phyloP scores from a whole-genome alignment of 495 filamentous ascomycete genomes.

The Penicillium daleae region DNA sequence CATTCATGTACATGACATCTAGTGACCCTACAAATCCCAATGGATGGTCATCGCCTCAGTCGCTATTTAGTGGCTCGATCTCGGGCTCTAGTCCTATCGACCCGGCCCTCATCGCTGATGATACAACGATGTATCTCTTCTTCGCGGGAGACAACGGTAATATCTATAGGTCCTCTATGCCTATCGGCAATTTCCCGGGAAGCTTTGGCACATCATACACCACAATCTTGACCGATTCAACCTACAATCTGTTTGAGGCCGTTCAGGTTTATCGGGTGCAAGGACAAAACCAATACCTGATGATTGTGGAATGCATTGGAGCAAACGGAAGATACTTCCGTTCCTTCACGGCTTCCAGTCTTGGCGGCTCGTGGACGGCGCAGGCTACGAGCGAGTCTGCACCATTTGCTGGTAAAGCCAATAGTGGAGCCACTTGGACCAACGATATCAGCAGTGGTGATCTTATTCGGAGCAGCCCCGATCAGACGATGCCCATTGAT shows the following conservation, averaged over 20 bases:
- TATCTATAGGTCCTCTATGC: conserved; percentile 63
- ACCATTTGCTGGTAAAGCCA: conserved; percentile 64
- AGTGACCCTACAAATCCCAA: conserved; percentile 58
- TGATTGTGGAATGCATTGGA: conserved; percentile 67
- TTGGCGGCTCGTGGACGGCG: conserved; percentile 57
- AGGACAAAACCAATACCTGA: conserved; percentile 57
- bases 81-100: conserved; percentile 54
- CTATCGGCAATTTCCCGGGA: conserved; percentile 42
- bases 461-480: conserved; percentile 53
- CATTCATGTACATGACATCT: conserved; percentile 62
- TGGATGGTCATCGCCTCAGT: conserved; percentile 55
- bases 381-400: conserved; percentile 54
- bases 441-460: conserved; percentile 68
- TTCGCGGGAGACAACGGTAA: conserved; percentile 67
- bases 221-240: conserved; percentile 1
- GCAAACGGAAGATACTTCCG: conserved; percentile 63
- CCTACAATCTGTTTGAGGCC: conserved; percentile 62
- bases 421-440: conserved; percentile 65
- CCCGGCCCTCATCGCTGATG: conserved; percentile 62
- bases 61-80: conserved; percentile 55
- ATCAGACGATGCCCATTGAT: conserved; percentile 61
- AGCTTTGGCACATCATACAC: conserved; percentile 4
- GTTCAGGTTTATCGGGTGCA: conserved; percentile 64
- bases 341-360: conserved; percentile 59
- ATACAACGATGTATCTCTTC: conserved; percentile 62